Evolutionary conservation across 2,329 filamentous ascomycete genomes (phyloP).

Genomic region (Westerdykella ornata): DNA sequence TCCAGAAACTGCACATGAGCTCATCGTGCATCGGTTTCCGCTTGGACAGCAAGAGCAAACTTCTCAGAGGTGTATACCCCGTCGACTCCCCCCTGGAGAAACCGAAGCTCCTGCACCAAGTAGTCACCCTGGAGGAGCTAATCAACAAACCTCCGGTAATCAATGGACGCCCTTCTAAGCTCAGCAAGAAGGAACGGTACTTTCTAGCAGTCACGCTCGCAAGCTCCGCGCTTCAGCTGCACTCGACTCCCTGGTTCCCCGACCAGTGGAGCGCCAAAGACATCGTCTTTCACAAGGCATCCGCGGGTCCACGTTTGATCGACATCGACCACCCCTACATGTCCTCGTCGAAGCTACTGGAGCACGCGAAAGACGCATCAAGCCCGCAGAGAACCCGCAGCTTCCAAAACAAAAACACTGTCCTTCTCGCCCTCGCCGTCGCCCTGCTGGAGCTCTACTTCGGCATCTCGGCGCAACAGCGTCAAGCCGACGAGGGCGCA

Average conservation of each 20-base stretch:
- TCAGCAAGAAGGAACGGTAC: constrained; percentile 34
- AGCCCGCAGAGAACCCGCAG: constrained; percentile 5
- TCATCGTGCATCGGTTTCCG: constrained; percentile 29
- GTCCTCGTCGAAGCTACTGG: constrained; percentile 9
- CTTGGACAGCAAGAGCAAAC: constrained; percentile 26
- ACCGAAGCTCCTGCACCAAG: constrained; percentile 8
- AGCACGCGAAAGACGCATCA: constrained; percentile 6
- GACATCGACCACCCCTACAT: constrained; percentile 33
- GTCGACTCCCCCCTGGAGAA: constrained; percentile 14
- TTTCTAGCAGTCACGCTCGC: constrained; percentile 33
- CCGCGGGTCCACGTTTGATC: constrained; percentile 12
- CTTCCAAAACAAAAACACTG: constrained; percentile 32
- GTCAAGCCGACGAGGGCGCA: constrained; percentile 19
- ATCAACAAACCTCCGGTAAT: constrained; percentile 20
- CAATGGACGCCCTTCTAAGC: constrained; percentile 21
- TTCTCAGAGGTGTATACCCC: constrained; percentile 24
- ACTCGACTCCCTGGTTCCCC: constrained; percentile 33
- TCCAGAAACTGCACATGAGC: constrained; percentile 21
- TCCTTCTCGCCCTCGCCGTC: constrained; percentile 31
- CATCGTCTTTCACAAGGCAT: constrained; percentile 28
- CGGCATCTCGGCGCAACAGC: constrained; percentile 28
- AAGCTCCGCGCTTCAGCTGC: constrained; percentile 32
- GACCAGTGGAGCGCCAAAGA: constrained; percentile 31
- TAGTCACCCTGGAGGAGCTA: constrained; percentile 29
- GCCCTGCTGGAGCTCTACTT: constrained; percentile 35